Evolutionary conservation across 768 basidiomycete species (phyloP), one percentile per base, ranked within the genome.

Genomic region (Paxillus rubicundulus): DNA sequence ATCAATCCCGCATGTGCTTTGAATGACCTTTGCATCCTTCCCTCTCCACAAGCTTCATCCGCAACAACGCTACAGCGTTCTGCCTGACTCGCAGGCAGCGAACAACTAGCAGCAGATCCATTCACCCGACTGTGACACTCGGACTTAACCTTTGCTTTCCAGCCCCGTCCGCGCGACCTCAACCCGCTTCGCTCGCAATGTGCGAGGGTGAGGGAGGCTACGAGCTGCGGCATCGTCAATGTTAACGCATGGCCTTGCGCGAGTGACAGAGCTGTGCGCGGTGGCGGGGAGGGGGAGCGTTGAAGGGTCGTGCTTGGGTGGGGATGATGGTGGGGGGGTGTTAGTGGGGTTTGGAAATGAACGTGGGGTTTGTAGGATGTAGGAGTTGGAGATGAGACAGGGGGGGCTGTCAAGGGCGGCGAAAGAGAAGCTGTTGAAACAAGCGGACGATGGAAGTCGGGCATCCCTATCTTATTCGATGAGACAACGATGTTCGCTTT

Each of bases 161-260:
- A 37, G 21, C 47, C 17, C 21, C 63, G 63, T 17, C 58, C 60
- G 3, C 69, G 69, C 16, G 42, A 9, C 13, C 60, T 58, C 37
- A 45, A n/a, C 43, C 57, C 54, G 20, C 54, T 45, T 43, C 56
- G 57, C 17, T 71, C 68, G 39, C 40, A 64, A 46, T 64, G 38
- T 20, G 63, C 61, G 41, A 69, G 62, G 1, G 55, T 65, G 16
- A 69, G 60, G 8, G 63, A 58, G 18, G 68, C 68, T 16, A 69
- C 68, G 13, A 69, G 68, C 45, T 69, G 68, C 1, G 69, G 60
- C 48, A 70, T 66, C 2, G 69, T 58, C 60, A 69, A 57, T 27
- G 60, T 57, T 41, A 56, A 49, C 18, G 50, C 50, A 24, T 44
- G 65, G 8, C 46, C 24, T 17, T 49, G 53, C 13, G 48, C 8